These are phyloP conservation scores for Calocybe indica DNA, from an alignment of 768 basidiomycete genomes.

Conservation along the genomic window DNA sequence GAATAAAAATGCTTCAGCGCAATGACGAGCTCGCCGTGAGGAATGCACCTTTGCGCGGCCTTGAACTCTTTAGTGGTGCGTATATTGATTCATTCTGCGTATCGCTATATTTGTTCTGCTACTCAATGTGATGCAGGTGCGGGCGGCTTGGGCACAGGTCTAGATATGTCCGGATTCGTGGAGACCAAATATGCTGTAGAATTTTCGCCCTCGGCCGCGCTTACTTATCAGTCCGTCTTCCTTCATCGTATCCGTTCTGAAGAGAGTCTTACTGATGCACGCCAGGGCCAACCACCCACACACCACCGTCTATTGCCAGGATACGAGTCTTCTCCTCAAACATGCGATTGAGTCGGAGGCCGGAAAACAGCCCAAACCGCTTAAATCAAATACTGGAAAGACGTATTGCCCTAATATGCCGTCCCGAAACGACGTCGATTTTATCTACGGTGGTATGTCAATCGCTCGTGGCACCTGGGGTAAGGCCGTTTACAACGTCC, in stretches of 20 bases:
- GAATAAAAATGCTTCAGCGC: slow-evolving; percentile 21
- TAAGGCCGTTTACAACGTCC: neutral
- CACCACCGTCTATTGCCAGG: slow-evolving; percentile 58
- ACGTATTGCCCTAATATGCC: slow-evolving; percentile 43
- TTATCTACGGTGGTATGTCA: slow-evolving; percentile 65
- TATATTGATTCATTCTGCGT: slow-evolving; percentile 1
- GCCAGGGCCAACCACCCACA: slow-evolving; percentile 59
- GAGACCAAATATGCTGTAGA: slow-evolving; percentile 68
- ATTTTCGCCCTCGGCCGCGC: slow-evolving; percentile 54
- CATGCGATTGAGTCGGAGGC: slow-evolving; percentile 47
- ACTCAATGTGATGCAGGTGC: slow-evolving; percentile 42
- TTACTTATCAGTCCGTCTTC: slow-evolving; percentile 47
- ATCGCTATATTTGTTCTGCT: neutral
- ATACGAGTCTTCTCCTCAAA: slow-evolving; percentile 52
- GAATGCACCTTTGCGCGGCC: slow-evolving; percentile 43
- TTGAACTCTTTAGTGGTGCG: slow-evolving; percentile 69
- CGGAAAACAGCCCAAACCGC: slow-evolving; percentile 29
- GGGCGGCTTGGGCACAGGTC: slow-evolving; percentile 67
- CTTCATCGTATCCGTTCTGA: neutral
- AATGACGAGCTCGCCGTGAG: slow-evolving; percentile 22
- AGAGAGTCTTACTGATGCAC: neutral
- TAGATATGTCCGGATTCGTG: slow-evolving; percentile 56
- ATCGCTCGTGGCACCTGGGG: neutral
- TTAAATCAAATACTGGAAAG: slow-evolving; percentile 36
- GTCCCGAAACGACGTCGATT: slow-evolving; percentile 51